Percentiles rank a stretch among this genome's conserved stretches.
Evolutionary conservation across 257 asterid genomes (phyloP).

Genomic region (Perilla frutescens): DNA sequence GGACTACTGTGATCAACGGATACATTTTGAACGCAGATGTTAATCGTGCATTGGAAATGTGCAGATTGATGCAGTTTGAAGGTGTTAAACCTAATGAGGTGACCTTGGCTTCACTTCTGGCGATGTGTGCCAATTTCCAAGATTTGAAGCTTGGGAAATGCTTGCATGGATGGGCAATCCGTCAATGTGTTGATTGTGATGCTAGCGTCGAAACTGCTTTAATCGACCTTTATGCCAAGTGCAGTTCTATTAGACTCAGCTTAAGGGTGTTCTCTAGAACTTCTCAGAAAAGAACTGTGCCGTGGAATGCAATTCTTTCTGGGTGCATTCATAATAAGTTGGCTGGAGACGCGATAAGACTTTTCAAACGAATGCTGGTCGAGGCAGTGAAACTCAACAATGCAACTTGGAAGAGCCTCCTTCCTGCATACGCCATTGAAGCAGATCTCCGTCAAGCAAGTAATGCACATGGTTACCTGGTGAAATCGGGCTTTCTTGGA

Average conservation of each 20-base stretch:
- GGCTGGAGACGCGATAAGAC: conserved; percentile 60
- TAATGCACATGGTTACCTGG: conserved; percentile 70
- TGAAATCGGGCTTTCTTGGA: conserved; percentile 68
- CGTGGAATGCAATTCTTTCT: conserved; percentile 87
- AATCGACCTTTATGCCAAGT: conserved; percentile 85
- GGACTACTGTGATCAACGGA: conserved; percentile 91
- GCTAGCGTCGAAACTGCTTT: conserved; percentile 83
- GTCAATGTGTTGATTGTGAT: conserved; percentile 66
- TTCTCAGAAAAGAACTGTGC: conserved; percentile 71
- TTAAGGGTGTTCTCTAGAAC: conserved; percentile 63
- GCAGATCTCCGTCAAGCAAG: conserved; percentile 75
- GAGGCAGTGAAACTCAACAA: conserved; percentile 64
- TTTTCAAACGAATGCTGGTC: conserved; percentile 74
- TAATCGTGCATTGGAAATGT: conserved; percentile 55
- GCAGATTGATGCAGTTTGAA: conserved; percentile 72
- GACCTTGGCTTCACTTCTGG: conserved; percentile 75
- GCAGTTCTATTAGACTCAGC: conserved; percentile 55
- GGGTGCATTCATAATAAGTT: conserved; percentile 72
- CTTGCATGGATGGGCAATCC: conserved; percentile 85
- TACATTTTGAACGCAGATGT: conserved; percentile 53
- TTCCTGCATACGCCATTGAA: conserved; percentile 81
- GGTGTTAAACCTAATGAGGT: conserved; percentile 86
- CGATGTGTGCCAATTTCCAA: conserved; percentile 60
- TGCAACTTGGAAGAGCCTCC: conserved; percentile 86
- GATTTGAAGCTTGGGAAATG: conserved; percentile 80